These are phyloP conservation scores for Solanum chilense DNA, from an alignment of 257 asterid species.

Conservation along the genomic window DNA sequence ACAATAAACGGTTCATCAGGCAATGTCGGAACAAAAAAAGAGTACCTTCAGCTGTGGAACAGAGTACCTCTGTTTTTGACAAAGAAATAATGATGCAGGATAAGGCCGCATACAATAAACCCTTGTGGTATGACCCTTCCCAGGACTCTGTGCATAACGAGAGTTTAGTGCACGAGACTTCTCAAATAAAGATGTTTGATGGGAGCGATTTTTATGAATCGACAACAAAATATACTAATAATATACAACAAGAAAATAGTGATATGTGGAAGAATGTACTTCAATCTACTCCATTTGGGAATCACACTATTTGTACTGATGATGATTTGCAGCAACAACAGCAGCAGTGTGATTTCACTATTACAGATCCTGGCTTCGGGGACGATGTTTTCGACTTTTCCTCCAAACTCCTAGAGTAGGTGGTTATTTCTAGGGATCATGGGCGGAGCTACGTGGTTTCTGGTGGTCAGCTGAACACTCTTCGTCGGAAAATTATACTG, in stretches of 20 bases:
- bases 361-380: neutral
- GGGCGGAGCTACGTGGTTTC: neutral
- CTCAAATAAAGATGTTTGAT: neutral
- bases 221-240: neutral
- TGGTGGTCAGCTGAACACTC: neutral
- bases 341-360: neutral
- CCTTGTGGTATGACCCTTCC: neutral
- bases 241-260: neutral
- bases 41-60: neutral
- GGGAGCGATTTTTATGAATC: neutral
- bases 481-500: too few species aligned
- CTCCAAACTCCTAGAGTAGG: rapidly evolving
- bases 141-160: neutral
- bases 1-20: neutral
- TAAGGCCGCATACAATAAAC: neutral
- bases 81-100: neutral
- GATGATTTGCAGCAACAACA: neutral
- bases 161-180: neutral
- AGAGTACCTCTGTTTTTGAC: neutral
- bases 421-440: rapidly evolving
- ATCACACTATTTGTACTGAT: neutral
- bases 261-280: neutral
- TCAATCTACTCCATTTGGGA: neutral
- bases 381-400: neutral
- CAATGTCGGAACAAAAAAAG: neutral